Base-by-base conservation (phyloP, 2,329 filamentous ascomycete genomes). In the Talaromyces sp. region DNA sequence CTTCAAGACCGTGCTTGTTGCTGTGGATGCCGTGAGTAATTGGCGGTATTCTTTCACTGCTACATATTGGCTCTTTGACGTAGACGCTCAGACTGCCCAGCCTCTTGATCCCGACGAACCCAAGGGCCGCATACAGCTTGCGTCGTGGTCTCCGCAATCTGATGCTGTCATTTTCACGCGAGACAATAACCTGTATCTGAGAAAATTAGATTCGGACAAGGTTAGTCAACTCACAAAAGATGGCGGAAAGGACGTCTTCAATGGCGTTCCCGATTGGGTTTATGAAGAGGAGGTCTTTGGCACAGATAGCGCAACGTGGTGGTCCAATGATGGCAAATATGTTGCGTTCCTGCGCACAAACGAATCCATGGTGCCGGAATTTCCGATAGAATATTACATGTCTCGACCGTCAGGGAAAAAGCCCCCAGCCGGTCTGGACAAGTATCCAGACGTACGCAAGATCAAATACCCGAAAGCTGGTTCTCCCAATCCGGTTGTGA, bases 381-480 rank as follows among this genome's bases (percentile, higher is more conserved):
- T 92, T 71, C 93, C 94, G 1, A 86, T 99, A 8, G 91, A 98
- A 72, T 99, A 96, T 82, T 99, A 95, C 78, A 81, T 97, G 67
- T 92, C 91, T 27, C 85, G 92, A 51, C 94, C 95, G 1, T 96
- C 91, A 69, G 92, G 92, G 29, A 84, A 86, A 58, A 69, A 83
- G 58, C 89, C 92, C 3, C 77, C 82, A 8, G 80, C 85, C 1
- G 93, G 92, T 22, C 86, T 96, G 70, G 93, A 97, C 75, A 88
- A 87, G 61, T 99, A 99, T 74, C 95, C 95, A 0, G 93, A 98
- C 73, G 89, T 94, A 40, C 87, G 90, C 68, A 82, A 93, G 71
- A 96, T 99, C 85, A 99, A 99, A 78, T 99, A 99, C 73, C 96
- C 95, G 58, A 98, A 98, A 78, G 91, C 95, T 22, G 96, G 95